phyloP scores from a whole-genome alignment of 257 asterid species.

The Penstemon newberryi region DNA sequence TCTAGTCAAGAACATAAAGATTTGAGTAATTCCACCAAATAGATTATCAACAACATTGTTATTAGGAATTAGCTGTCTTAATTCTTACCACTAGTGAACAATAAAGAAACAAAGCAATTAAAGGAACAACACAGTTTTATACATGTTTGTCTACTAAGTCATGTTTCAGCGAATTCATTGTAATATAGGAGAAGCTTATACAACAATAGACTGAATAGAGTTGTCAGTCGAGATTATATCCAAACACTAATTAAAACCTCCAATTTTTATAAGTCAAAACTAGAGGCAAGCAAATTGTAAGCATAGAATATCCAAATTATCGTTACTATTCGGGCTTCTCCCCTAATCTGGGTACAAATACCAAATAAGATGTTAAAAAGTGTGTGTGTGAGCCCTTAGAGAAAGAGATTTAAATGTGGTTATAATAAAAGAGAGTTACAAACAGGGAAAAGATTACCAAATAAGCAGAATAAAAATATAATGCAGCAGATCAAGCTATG shows the following conservation, averaged over 20 bases:
- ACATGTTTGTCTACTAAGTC: not conserved
- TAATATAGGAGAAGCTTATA: too few species aligned
- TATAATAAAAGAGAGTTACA: not conserved
- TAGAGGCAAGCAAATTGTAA: too few species aligned
- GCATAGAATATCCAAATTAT: too few species aligned
- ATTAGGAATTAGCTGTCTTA: not conserved
- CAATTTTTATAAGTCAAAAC: too few species aligned
- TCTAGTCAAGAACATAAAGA: conserved; percentile 24
- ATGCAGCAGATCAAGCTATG: conserved; percentile 17
- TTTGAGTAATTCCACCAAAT: conserved; percentile 9
- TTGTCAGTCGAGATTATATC: too few species aligned
- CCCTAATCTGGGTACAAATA: not conserved
- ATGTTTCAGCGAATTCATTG: too few species aligned
- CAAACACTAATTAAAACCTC: too few species aligned
- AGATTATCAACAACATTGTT: conserved; percentile 12
- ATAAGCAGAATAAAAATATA: conserved; percentile 5
- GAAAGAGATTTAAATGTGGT: not conserved
- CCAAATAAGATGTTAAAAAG: not conserved
- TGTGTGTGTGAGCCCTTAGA: not conserved
- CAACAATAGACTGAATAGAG: too few species aligned
- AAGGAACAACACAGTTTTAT: not conserved
- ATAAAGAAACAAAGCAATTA: not conserved
- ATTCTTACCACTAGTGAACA: not conserved
- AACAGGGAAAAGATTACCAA: not conserved
- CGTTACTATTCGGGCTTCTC: not conserved